Base-by-base conservation (phyloP, 1,284 basidiomycete species). In the Waitea zeae region DNA sequence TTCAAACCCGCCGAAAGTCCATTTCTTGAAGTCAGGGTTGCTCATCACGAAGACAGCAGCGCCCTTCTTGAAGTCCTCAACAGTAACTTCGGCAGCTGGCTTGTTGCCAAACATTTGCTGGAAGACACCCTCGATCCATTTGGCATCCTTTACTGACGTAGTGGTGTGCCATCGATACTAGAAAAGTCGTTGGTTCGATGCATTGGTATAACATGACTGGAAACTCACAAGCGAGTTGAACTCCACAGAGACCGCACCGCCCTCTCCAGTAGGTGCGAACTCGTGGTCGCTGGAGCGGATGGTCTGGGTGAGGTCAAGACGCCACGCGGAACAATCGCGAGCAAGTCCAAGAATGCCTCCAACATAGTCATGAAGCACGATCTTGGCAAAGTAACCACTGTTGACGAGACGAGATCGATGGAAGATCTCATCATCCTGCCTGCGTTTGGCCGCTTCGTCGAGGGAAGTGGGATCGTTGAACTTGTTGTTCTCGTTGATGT, bases 201-300 rank as follows among this genome's bases (percentile, higher is more conserved):
- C n/a, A n/a, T n/a, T n/a, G n/a, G n/a, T n/a, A n/a, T n/a, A n/a
- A n/a, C n/a, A n/a, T n/a, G n/a, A n/a, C n/a, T n/a, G n/a, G n/a
- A n/a, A n/a, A n/a, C n/a, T n/a, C n/a, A n/a, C n/a, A n/a, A 87
- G 53, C 42, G 77, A 75, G 48, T 87, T 84, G 61, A 86, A 86
- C 75, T 82, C 38, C 1, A 39, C 7, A 20, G 36, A 35, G 24
- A 38, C 39, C 17, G 42, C 37, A 40, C 53, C 53, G 5, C 52
- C 52, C 12, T 41, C 35, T 1, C 49, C 50, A n/a, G 49, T 41
- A 1, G 40, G 39, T 12, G 48, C 38, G 17, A 41, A 17, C 3
- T 38, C 36, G 36, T 46, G 41, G 35, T 34, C 42, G 12, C 32
- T 7, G 9, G 9, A 7, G 9, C 29, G 29, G 29, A 30, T 12